Evolutionary conservation across 495 filamentous ascomycete species (phyloP), one percentile per base, ranked within the genome.

Genomic region (Podospora didyma): DNA sequence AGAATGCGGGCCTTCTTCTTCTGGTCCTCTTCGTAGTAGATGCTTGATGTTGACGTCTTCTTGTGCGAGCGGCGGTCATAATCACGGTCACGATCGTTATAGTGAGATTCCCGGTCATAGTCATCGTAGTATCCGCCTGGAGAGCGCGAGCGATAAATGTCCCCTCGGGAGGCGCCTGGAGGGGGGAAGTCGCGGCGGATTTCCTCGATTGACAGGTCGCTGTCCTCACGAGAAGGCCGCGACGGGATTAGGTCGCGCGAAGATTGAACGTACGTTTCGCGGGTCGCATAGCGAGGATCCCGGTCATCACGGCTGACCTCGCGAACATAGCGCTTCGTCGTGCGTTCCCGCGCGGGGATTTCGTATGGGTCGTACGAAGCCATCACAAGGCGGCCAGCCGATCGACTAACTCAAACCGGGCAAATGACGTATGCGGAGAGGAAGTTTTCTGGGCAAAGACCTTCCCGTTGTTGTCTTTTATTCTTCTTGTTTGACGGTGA

Each of bases 161-260:
- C 72, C 46, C 81, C 73, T 54, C 73, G 45, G 68, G 70, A 62
- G 58, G 77, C 75, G 46, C 74, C 75, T 68, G 85, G 75, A 28
- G 87, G 84, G 0, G 83, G 85, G 58, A 86, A 89, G 31, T 88
- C 84, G 48, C 85, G 81, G 56, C 76, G 79, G 46, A 89, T 76
- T 69, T 88, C 83, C 69, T 90, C 87, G 58, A 88, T 71, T 2
- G 82, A 79, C 24, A 85, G 74, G 54, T 86, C 85, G 60, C 78
- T 77, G 57, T 85, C 81, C 56, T 78, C 73, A 49, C 80, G 78
- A 31, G 26, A 3, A 31, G 26, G 26, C 19, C 73, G 66, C 19
- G 79, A 79, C 49, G 79, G 79, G 23, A 88, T 73, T 41, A 85
- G 62, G 47, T 82, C 82, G 57, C 66, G 74, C 24, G 70, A 72